Base-by-base conservation (phyloP, 2,329 filamentous ascomycete species). In the Tolypocladium sp. region DNA sequence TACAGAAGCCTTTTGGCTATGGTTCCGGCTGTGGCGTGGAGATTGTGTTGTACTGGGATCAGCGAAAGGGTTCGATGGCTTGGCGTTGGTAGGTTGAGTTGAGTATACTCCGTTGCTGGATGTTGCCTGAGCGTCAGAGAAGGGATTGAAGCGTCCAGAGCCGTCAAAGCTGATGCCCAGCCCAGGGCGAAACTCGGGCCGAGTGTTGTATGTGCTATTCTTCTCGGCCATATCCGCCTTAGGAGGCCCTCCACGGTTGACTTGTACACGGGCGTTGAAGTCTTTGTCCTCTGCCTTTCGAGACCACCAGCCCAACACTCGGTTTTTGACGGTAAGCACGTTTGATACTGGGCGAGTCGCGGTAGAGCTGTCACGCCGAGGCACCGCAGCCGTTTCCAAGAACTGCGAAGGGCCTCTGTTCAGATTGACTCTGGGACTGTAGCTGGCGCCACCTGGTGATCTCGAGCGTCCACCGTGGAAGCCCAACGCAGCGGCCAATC, bases 351-450 rank as follows among this genome's bases (percentile, higher is more conserved):
- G 55, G 25, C 12, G 25, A 46, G 56, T 8, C 5, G 22, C 8
- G 51, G 41, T 8, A 17, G 27, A 12, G 15, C 2, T 35, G 17
- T 10, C 37, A 27, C 30, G 37, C 17, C 54, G 8, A 30, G 54
- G 44, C 8, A 37, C 67, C 15, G 62, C 61, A 57, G 63, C 59
- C 2, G 68, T 58, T 30, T 75, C 71, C 60, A 76, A 71, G 61
- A 80, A 82, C 63, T 83, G 82, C 10, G 82, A 82, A 63, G 79
- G 81, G 8, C 80, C 79, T 55, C 79, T 73, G 67, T 83, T 76
- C 62, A 82, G 73, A 59, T 82, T 77, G 37, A 82, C 76, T 54
- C 72, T 74, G 2, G 76, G 71, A 10, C 7, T 20, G 44, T 49
- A 25, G 13, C 15, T 70, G 71, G 35, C 68, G 70, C 58, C 72